These are phyloP conservation scores for Vitis hybrid DNA, from an alignment of 177 flowering plant species.

Conservation along the genomic window DNA sequence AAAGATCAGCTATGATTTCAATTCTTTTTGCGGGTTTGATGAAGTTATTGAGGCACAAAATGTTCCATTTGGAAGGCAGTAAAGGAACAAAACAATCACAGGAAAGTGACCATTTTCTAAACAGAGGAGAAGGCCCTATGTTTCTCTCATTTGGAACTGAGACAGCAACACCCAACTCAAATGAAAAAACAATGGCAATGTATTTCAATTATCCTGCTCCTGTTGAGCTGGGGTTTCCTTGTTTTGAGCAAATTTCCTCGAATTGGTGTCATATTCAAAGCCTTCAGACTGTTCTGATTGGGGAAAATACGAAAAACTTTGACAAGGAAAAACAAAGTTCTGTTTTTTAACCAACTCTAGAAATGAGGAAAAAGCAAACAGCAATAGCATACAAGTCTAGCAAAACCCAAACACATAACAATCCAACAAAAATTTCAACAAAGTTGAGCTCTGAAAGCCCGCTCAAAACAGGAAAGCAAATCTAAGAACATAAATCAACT, in stretches of 20 bases:
- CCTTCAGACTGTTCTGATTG: slow-evolving; percentile 1
- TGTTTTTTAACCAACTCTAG: slow-evolving; percentile 8
- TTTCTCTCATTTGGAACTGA: slow-evolving; percentile 5
- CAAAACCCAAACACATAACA: slow-evolving; percentile 19
- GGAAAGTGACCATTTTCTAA: slow-evolving; percentile 21
- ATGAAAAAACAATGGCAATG: background rate
- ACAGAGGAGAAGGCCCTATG: background rate
- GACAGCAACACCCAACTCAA: background rate
- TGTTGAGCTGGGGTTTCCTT: slow-evolving; percentile 3
- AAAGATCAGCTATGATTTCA: slow-evolving; percentile 21
- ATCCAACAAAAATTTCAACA: slow-evolving; percentile 14
- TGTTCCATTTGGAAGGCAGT: slow-evolving; percentile 15
- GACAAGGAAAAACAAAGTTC: slow-evolving; percentile 3
- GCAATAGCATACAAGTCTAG: background rate
- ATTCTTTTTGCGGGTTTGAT: slow-evolving; percentile 26
- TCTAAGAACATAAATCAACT: slow-evolving; percentile 12
- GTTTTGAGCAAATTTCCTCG: background rate
- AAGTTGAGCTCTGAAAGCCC: slow-evolving; percentile 31
- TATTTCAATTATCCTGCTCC: background rate
- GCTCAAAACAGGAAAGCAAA: slow-evolving; percentile 23
- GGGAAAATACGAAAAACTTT: slow-evolving; percentile 6
- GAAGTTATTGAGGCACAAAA: slow-evolving; percentile 17
- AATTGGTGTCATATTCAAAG: background rate
- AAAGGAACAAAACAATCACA: slow-evolving; percentile 17
- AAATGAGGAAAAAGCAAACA: background rate